Base-by-base conservation (phyloP, 495 filamentous ascomycete genomes). In the Paragyromitra xinjiangensis region DNA sequence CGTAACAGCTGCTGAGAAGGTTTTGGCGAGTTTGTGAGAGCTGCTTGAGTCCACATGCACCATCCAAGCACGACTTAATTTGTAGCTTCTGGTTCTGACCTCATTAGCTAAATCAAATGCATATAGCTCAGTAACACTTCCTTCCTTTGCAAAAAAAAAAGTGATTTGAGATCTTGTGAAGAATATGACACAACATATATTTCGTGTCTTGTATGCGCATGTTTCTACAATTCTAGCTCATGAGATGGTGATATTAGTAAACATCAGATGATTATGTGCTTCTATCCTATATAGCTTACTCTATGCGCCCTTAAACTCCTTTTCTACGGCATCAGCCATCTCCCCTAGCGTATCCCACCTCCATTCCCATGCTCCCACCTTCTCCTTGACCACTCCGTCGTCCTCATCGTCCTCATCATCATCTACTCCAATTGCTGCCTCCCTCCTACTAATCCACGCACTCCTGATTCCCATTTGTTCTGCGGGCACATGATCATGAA, bases 401-500 rank as follows among this genome's bases (percentile, higher is more conserved):
- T 56, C 58, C 71, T 81, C 5, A 7, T 88, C 83, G 67, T 85
- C 85, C 4, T 76, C 83, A 59, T 86, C 83, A 81, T 81, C 87
- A 80, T 84, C 85, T 81, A 82, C 86, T 58, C 78, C 85, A 73
- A 76, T 85, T 24, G 83, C 82, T 34, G 80, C 86, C 0, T 85
- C 86, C 6, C 85, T 84, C 71, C 93, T 83, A 78, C 86, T 88
- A 81, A 96, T 94, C 91, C 92, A 96, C 51, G 89, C 88, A 61
- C 88, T 91, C 40, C 82, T 81, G 63, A 95, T 80, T 24, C 90
- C 91, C 56, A 90, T 75, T 83, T 88, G 81, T 80, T 86, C 87
- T 24, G 90, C 90, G 0, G 93, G 90, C 4, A 88, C 85, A 84
- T 95, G 92, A 83, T 95, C 93, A 78, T 90, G 88, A 48, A 85